phyloP scores from a whole-genome alignment of 441 rosid species.

The Arabidopsis hybrid region DNA sequence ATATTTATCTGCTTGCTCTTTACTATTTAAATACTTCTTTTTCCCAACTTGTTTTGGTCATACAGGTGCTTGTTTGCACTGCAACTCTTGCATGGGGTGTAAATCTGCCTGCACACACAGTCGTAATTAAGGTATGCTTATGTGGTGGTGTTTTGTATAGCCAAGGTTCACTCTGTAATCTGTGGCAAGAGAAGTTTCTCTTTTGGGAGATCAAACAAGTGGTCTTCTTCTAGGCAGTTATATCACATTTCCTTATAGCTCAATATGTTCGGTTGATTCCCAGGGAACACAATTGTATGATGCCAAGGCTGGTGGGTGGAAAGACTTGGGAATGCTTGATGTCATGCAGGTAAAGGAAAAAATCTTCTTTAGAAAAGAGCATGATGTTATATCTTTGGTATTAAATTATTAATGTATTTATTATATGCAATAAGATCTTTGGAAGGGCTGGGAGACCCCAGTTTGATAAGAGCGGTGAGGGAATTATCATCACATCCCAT shows the following conservation, averaged over 20 bases:
- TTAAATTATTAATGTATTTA: constrained; percentile 5
- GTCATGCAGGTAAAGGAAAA: constrained; percentile 86
- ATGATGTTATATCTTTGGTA: constrained; percentile 23
- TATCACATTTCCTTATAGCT: constrained; percentile 24
- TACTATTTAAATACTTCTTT: constrained; percentile 27
- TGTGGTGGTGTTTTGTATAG: constrained; percentile 14
- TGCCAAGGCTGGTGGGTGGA: constrained; percentile 99
- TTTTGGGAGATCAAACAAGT: constrained; percentile 27
- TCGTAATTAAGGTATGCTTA: constrained; percentile 89
- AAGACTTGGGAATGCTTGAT: constrained; percentile 98
- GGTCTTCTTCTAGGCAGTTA: constrained; percentile 8
- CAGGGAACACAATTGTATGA: constrained; percentile 98
- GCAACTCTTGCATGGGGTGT: constrained; percentile 99
- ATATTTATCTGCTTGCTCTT: constrained; percentile 39
- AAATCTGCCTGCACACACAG: constrained; percentile 98
- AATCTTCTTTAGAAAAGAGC: constrained; percentile 29
- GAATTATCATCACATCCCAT: constrained; percentile 97
- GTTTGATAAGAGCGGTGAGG: constrained; percentile 99
- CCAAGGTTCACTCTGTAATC: constrained; percentile 25
- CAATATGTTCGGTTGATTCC: constrained; percentile 31
- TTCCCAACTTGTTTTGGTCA: constrained; percentile 39
- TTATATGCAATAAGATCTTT: constrained; percentile 69
- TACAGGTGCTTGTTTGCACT: constrained; percentile 96
- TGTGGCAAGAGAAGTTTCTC: constrained; percentile 20
- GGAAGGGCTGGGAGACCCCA: constrained; percentile 99